phyloP scores from a whole-genome alignment of 306 rosid genomes.

The Oemleria cerasiformis region DNA sequence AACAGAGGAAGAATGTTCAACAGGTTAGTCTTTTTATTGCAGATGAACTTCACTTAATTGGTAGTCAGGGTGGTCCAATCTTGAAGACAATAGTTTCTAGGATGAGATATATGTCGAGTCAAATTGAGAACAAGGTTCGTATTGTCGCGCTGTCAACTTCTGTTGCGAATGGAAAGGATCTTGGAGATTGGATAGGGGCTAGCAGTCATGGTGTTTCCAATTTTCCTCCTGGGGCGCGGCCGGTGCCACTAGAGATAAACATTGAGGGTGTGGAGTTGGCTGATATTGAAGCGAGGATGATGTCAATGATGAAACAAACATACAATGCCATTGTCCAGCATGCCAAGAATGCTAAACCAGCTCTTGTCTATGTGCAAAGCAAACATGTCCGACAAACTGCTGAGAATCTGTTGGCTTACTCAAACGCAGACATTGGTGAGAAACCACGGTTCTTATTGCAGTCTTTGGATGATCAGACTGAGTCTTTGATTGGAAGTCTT shows the following conservation, averaged over 20 bases:
- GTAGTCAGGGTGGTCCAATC: conserved; percentile 77
- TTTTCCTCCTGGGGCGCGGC: conserved; percentile 84
- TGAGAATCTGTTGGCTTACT: conserved; percentile 66
- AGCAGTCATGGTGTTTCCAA: conserved; percentile 83
- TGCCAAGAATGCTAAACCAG: conserved; percentile 73
- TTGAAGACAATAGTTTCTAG: conserved; percentile 80
- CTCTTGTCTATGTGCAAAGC: conserved; percentile 76
- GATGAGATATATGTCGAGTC: conserved; percentile 85
- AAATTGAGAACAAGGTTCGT: conserved; percentile 73
- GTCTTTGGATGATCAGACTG: conserved; percentile 45
- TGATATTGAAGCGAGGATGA: conserved; percentile 91
- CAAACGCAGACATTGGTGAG: conserved; percentile 57
- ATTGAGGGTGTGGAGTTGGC: conserved; percentile 78
- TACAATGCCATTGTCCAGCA: conserved; percentile 76
- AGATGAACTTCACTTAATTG: conserved; percentile 87
- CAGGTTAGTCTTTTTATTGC: conserved; percentile 76
- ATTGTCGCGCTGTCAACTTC: conserved; percentile 86
- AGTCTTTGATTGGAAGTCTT: no score
- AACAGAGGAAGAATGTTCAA: conserved; percentile 67
- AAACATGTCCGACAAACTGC: conserved; percentile 75
- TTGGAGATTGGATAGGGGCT: conserved; percentile 92
- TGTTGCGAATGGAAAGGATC: conserved; percentile 84
- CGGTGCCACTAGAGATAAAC: conserved; percentile 82
- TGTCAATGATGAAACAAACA: conserved; percentile 80
- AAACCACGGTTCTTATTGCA: conserved; percentile 51